These are phyloP conservation scores for Solanum microdontum DNA, from an alignment of 257 asterid species.

Conservation along the genomic window DNA sequence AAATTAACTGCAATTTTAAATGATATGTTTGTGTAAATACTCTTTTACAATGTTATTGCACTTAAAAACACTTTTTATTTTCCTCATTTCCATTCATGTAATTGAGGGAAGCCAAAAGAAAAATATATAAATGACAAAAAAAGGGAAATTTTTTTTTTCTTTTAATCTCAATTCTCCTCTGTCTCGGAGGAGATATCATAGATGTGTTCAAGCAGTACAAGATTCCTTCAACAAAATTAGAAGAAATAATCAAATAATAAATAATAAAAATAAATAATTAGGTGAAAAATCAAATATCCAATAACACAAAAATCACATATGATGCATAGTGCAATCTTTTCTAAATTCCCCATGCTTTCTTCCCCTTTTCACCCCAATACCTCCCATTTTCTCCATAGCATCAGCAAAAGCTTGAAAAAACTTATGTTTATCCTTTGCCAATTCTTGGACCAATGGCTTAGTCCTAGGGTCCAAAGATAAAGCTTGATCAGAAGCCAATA, in stretches of 20 bases:
- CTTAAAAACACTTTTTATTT: background rate
- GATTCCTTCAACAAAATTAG: background rate
- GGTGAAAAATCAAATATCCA: background rate
- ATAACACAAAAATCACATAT: conserved; percentile 2
- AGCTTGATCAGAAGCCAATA: conserved; percentile 68
- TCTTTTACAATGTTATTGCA: background rate
- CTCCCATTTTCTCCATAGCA: conserved; percentile 94
- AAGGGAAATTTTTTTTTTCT: background rate
- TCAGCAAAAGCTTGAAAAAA: conserved; percentile 59
- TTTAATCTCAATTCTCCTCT: background rate
- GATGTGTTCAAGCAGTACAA: background rate
- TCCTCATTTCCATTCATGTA: background rate
- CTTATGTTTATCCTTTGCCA: conserved; percentile 64
- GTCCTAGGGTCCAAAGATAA: conserved; percentile 70
- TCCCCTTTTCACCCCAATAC: conserved; percentile 85
- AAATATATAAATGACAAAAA: background rate
- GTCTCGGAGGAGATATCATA: background rate
- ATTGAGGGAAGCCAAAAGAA: background rate
- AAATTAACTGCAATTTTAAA: background rate
- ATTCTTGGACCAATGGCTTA: conserved; percentile 47
- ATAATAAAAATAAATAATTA: background rate
- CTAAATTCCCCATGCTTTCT: conserved; percentile 69
- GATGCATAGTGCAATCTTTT: conserved; percentile 59
- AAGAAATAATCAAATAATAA: background rate
- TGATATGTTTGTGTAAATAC: background rate